These are phyloP conservation scores for Teunomyces lycoperdinae DNA, from an alignment of 805 yeast genomes.

Conservation along the genomic window DNA sequence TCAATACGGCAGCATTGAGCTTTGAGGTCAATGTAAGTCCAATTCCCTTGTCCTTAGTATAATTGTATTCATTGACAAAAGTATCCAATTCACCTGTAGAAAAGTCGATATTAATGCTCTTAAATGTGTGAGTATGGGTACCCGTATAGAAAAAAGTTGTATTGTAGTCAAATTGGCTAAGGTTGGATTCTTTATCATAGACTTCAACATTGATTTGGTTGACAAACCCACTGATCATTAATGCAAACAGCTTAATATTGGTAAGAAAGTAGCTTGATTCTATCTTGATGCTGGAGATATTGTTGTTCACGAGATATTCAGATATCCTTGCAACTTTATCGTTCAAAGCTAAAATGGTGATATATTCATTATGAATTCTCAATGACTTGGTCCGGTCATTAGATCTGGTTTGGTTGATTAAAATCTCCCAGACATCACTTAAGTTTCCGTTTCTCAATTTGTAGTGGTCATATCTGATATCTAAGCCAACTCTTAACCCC, in stretches of 20 bases:
- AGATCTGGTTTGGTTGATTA: slow-evolving; percentile 20
- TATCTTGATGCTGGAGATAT: slow-evolving; percentile 23
- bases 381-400: slow-evolving; percentile 5
- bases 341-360: slow-evolving; percentile 26
- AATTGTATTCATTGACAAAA: slow-evolving; percentile 30
- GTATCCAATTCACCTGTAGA: slow-evolving; percentile 5
- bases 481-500: slow-evolving; percentile 66
- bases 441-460: slow-evolving; percentile 71
- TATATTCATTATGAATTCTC: slow-evolving; percentile 4
- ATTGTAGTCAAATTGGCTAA: not conserved
- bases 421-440: slow-evolving; percentile 67
- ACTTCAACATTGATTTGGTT: slow-evolving; percentile 41
- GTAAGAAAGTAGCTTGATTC: slow-evolving; percentile 20
- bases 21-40: slow-evolving; percentile 25
- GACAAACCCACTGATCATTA: slow-evolving; percentile 45
- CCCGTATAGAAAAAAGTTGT: not conserved
- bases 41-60: slow-evolving; percentile 36
- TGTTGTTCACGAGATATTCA: slow-evolving; percentile 13
- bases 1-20: slow-evolving; percentile 12
- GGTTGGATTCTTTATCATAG: slow-evolving; percentile 19
- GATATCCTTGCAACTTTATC: slow-evolving; percentile 21
- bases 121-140: not conserved
- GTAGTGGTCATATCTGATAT: slow-evolving; percentile 59
- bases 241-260: slow-evolving; percentile 31
- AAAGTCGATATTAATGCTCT: not conserved